Evolutionary conservation across 2,329 filamentous ascomycete species (phyloP), one percentile per base, ranked within the genome.

Genomic region (Sporothrix variecibatus): DNA sequence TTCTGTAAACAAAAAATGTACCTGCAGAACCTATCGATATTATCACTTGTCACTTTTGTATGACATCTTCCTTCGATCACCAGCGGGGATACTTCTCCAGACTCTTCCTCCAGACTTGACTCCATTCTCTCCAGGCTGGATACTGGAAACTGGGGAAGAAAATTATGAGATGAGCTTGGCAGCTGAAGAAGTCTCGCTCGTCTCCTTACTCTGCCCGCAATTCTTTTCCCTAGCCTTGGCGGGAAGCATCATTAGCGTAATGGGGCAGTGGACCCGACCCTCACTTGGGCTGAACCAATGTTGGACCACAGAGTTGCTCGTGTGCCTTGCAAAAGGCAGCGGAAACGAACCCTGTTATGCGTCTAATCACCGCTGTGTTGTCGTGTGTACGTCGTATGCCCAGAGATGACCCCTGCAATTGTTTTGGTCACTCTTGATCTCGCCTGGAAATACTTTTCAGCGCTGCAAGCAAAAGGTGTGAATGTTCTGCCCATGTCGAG

Each of bases 401-500:
- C 51, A 56, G 51, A 23, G n/a, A 34, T n/a, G 56, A 2, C 28
- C 56, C 23, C 51, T 26, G 51, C 28, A 23, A 7, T 23, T 26
- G 15, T 20, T n/a, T 26, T n/a, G 23, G 23, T n/a, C 56, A 9
- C 26, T 34, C 28, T 5, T 20, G 26, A 28, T 26, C 12, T 60
- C 56, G 56, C 56, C 56, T 20, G 56, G 56, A 60, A 60, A 60
- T 60, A 17, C 17, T 60, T 60, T 60, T 60, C 51, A 56, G 56
- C 28, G 56, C 0, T 31, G 28, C 12, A 2, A 20, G 43, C n/a
- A n/a, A n/a, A n/a, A n/a, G n/a, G n/a, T n/a, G n/a, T n/a, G n/a
- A n/a, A n/a, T n/a, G n/a, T n/a, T n/a, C 43, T 17, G 15, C 15
- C 15, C 15, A 15, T 49, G 28, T 60, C 56, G 28, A 60, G 12